Conservation (phyloP, 2,329 filamentous ascomycete genomes). For the Harringtonia lauricola region DNA sequence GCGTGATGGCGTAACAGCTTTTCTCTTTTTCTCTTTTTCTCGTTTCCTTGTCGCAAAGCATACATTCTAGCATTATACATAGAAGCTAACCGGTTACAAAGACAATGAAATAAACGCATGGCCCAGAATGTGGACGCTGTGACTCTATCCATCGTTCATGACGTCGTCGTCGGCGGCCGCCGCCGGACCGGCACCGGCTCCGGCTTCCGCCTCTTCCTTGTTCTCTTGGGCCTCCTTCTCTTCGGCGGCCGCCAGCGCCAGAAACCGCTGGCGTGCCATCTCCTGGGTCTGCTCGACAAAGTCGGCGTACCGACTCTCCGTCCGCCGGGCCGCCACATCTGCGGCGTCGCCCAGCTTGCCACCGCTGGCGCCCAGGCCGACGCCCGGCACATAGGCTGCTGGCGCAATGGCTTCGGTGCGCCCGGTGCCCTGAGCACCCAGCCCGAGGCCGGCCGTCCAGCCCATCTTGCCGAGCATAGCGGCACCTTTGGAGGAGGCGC, state of each 20-base stretch:
- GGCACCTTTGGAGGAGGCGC: slow-evolving; percentile 48
- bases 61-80: no score
- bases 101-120: no score
- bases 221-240: no score
- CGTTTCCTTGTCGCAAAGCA: no score
- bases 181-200: neutral
- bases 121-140: no score
- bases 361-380: slow-evolving; percentile 58
- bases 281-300: slow-evolving; percentile 57
- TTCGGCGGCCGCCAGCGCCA: no score
- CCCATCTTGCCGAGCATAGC: slow-evolving; percentile 64
- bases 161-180: neutral
- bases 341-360: slow-evolving; percentile 59
- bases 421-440: slow-evolving; percentile 52
- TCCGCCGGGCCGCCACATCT: slow-evolving; percentile 50
- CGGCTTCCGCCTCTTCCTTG: slow-evolving; percentile 3
- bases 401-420: slow-evolving; percentile 53
- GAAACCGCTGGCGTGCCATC: slow-evolving; percentile 50
- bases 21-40: no score
- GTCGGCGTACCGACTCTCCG: slow-evolving; percentile 42
- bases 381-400: slow-evolving; percentile 54
- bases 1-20: slow-evolving; percentile 14
- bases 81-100: no score
- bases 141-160: no score
- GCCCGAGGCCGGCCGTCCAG: slow-evolving; percentile 53